Base-by-base conservation (phyloP, 116 monocot species). In the Trichopus zeylanicus region DNA sequence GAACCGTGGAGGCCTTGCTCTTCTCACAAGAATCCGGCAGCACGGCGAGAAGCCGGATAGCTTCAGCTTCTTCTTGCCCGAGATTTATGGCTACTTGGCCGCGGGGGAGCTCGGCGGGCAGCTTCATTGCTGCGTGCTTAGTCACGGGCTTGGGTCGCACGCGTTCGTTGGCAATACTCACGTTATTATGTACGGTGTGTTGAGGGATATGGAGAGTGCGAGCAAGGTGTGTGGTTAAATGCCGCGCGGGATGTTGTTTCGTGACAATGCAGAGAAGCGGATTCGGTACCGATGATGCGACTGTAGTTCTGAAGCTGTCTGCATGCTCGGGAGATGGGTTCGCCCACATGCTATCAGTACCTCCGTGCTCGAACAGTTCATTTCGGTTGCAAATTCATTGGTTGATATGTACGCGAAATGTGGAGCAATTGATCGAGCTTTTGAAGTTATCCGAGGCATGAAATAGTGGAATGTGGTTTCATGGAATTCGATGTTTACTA, bases 1-100 rank as follows among this genome's bases (percentile, higher is more conserved):
- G 62, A 32, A 24, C 29, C 0, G 61, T 58, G 25, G 74, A 80
- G n/a, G 83, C 83, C 0, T 57, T 88, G 27, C 18, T 48, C 29
- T 71, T 63, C 69, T 73, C 57, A 12, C 30, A 9, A 57, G 22
- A 51, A 88, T 88, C 83, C 42, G 54, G 9, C 25, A 49, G 24
- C 20, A 32, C 1, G 69, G 70, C 19, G 72, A 77, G 57, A 19
- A 38, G 1, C 70, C 66, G 5, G 80, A 83, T 31, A 83, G 71
- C 54, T 88, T 88, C 73, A 88, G 83, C 25, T 77, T 74, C 76
- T 83, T 80, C 73, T 28, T 88, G 31, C 57, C 80, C 47, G 83
- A 80, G 69, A 54, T 78, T 10, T 83, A 73, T 46, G 70, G 65
- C 16, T 30, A 72, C 26, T 10, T 33, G 46, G 47, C 13, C 28